These are phyloP conservation scores for Wallacemonas collosoma DNA, from an alignment of 208 protist genomes.

Conservation along the genomic window DNA sequence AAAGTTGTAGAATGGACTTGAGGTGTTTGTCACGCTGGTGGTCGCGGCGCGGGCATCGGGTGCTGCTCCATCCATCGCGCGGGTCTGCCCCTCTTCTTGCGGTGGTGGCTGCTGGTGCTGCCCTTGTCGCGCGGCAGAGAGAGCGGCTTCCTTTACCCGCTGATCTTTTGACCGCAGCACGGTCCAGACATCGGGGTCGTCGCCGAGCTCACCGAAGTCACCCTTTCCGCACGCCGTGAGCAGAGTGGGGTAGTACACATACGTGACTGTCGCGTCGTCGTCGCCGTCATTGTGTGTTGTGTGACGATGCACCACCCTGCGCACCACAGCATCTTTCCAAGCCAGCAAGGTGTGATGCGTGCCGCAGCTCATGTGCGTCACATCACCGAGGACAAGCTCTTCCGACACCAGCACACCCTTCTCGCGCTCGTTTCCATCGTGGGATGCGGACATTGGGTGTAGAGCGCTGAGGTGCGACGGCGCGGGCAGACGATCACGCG, in stretches of 20 bases:
- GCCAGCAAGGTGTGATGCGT: conserved; percentile 83
- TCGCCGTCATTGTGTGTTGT: no score
- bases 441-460: background rate
- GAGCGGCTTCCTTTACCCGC: conserved; percentile 21
- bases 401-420: background rate
- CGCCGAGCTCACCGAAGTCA: conserved; percentile 89
- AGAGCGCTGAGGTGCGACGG: background rate
- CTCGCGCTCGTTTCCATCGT: background rate
- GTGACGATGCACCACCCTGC: background rate
- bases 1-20: background rate
- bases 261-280: conserved; percentile 4
- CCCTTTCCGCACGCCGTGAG: conserved; percentile 73
- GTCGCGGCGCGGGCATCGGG: background rate
- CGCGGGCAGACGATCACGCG: background rate
- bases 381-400: conserved; percentile 31
- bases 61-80: background rate
- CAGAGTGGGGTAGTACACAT: conserved; percentile 43
- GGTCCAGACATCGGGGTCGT: conserved; percentile 57
- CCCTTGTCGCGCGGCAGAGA: background rate
- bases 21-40: background rate
- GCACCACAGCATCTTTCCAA: conserved; percentile 40
- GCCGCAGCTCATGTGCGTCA: conserved; percentile 84
- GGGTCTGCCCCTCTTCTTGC: background rate
- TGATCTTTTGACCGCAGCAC: conserved; percentile 47
- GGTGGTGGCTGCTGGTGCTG: background rate